Percentiles rank a stretch among this genome's conserved stretches.
phyloP scores from a whole-genome alignment of 2,329 filamentous ascomycete genomes.

The Cordyceps militaris region DNA sequence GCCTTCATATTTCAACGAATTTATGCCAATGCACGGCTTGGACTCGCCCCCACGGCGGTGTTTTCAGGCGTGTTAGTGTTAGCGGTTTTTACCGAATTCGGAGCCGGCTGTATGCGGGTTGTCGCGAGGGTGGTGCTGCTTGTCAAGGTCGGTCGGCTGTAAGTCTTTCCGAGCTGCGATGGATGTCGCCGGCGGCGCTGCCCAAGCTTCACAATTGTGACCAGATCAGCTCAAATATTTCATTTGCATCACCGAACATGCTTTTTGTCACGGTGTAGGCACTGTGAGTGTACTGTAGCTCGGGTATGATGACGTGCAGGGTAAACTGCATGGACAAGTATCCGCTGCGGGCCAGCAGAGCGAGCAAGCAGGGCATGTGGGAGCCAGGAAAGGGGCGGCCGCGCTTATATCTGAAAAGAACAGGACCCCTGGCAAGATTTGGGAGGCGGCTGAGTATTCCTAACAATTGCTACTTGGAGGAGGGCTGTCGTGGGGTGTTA shows the following conservation, averaged over 20 bases:
- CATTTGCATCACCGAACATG: not conserved
- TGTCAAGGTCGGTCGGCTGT: not conserved
- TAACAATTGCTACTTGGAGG: not conserved
- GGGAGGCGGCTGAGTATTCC: too few species aligned
- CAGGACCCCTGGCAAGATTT: not conserved
- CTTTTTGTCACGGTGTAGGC: too few species aligned
- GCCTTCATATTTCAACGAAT: not conserved
- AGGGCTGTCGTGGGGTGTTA: not conserved
- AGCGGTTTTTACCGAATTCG: not conserved
- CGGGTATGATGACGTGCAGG: not conserved
- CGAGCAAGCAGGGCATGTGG: not conserved
- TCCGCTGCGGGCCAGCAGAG: not conserved
- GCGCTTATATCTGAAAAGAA: slow-evolving; percentile 8
- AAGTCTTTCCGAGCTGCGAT: not conserved
- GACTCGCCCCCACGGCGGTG: not conserved
- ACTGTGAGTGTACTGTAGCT: not conserved
- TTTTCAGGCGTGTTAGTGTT: not conserved
- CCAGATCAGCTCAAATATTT: not conserved
- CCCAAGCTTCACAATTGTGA: not conserved
- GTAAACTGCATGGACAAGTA: not conserved
- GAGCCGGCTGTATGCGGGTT: not conserved
- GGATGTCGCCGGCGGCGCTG: too few species aligned
- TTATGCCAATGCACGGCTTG: slow-evolving; percentile 1
- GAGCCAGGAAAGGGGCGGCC: not conserved
- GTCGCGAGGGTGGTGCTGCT: not conserved